These are phyloP conservation scores for Gossypium anomalum DNA, from an alignment of 345 rosid genomes.

Conservation along the genomic window DNA sequence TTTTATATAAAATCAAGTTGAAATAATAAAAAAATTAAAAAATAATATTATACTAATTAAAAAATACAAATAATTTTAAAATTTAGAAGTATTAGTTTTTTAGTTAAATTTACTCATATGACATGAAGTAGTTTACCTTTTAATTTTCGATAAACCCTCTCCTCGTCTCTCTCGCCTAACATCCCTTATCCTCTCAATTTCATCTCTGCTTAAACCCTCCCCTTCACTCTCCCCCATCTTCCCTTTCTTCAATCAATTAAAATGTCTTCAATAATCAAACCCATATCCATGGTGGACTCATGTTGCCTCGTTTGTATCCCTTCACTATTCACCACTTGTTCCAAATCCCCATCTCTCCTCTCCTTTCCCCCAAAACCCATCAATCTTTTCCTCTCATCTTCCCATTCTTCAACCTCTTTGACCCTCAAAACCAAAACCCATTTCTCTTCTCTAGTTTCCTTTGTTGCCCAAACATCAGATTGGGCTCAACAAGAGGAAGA, in stretches of 20 bases:
- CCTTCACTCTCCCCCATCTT: conserved; percentile 19
- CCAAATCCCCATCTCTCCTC: conserved; percentile 31
- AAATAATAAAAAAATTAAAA: no score
- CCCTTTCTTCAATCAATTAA: conserved; percentile 18
- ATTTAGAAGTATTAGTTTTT: no score
- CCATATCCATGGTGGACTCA: conserved; percentile 57
- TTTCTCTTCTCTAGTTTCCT: conserved; percentile 37
- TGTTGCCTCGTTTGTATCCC: conserved; percentile 43
- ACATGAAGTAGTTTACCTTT: no score
- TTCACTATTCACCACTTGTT: conserved; percentile 34
- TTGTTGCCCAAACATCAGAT: conserved; percentile 58
- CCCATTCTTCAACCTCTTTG: conserved; percentile 18
- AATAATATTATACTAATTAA: no score
- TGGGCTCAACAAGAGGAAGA: conserved; percentile 46
- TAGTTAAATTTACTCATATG: no score
- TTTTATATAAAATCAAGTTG: no score
- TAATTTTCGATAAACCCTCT: background rate
- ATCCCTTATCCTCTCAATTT: background rate
- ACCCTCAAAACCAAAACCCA: conserved; percentile 41
- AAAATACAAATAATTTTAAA: no score
- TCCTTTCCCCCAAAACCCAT: conserved; percentile 31
- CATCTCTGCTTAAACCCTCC: background rate
- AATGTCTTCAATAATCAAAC: conserved; percentile 49
- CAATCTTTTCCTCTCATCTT: conserved; percentile 30
- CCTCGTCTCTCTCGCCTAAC: background rate